Percentiles rank a stretch among this genome's conserved stretches.
phyloP scores from a whole-genome alignment of 768 basidiomycete species.

The Dioszegia aurantiaca region DNA sequence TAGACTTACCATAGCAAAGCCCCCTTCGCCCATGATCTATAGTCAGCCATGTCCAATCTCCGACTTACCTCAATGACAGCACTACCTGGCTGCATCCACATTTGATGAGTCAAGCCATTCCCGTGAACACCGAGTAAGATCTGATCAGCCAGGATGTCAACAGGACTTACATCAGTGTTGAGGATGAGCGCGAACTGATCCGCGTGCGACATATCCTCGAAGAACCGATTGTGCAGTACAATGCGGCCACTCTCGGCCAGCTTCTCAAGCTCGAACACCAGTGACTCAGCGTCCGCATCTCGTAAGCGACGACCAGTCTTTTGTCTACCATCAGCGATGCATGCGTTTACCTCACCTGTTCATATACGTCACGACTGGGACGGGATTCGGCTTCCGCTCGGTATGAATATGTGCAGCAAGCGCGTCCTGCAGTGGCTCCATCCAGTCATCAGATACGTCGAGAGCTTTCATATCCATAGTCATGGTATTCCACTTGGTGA shows the following conservation, averaged over 20 bases:
- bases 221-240: conserved; percentile 27
- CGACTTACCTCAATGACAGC: conserved; percentile 37
- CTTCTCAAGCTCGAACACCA: conserved; percentile 22
- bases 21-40: conserved; percentile 34
- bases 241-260: conserved; percentile 30
- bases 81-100: conserved; percentile 42
- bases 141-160: conserved; percentile 5
- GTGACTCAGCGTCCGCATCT: conserved; percentile 18
- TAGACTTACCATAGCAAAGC: conserved; percentile 37
- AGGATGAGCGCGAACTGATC: conserved; percentile 30
- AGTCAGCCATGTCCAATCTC: background rate
- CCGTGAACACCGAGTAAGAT: conserved; percentile 45
- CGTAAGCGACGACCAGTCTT: conserved; percentile 26
- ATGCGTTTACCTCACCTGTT: conserved; percentile 11
- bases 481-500: conserved; percentile 35
- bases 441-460: conserved; percentile 27
- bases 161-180: conserved; percentile 30
- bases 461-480: conserved; percentile 29
- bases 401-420: conserved; percentile 17
- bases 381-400: conserved; percentile 19
- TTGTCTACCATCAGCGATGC: conserved; percentile 18
- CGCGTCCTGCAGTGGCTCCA: conserved; percentile 31
- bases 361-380: conserved; percentile 41
- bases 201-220: conserved; percentile 27
- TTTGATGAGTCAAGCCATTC: conserved; percentile 40